Base-by-base conservation (phyloP, 768 basidiomycete genomes). In the Tremella mesenterica region DNA sequence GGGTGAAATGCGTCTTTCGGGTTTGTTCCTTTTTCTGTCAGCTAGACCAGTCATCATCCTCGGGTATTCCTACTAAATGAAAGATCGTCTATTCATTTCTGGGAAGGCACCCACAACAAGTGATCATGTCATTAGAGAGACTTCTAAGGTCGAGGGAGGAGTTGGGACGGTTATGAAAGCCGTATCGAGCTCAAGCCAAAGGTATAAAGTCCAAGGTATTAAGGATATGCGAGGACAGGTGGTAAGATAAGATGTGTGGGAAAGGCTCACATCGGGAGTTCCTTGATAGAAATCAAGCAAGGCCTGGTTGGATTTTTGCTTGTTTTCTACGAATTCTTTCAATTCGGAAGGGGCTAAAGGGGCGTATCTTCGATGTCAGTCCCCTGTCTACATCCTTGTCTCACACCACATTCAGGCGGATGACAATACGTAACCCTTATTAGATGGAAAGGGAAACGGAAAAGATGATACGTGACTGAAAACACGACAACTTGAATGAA, bases 261-360 rank as follows among this genome's bases (percentile, higher is more conserved):
- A 4, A 36, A 10, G 16, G 33, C 67, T 53, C 21, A 69, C 67
- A 52, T 69, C 67, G 10, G 62, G 59, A 39, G 63, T 50, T 27
- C 52, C 50, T 21, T 51, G 57, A 54, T 56, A 69, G 48, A 69
- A 69, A 7, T 63, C 60, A 33, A 64, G 49, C 27, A 69, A 39
- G 39, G 58, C 49, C 51, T 58, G 59, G 53, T 65, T 65, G 18
- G 45, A 59, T 30, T 50, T 29, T 23, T 62, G 60, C 47, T 69
- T 69, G 29, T 56, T 56, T 9, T 44, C 26, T n/a, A 69, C 39
- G 64, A 69, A 69, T 9, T 50, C 48, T 49, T 69, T 66, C 53
- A 65, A 62, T 39, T 69, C 64, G 8, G 28, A 49, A 18, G 64
- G 62, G 26, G 67, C 64, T 28, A 61, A 43, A 9, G 62, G 46